phyloP scores from a whole-genome alignment of 805 yeast species.

The Schizosaccharomyces japonicus region DNA sequence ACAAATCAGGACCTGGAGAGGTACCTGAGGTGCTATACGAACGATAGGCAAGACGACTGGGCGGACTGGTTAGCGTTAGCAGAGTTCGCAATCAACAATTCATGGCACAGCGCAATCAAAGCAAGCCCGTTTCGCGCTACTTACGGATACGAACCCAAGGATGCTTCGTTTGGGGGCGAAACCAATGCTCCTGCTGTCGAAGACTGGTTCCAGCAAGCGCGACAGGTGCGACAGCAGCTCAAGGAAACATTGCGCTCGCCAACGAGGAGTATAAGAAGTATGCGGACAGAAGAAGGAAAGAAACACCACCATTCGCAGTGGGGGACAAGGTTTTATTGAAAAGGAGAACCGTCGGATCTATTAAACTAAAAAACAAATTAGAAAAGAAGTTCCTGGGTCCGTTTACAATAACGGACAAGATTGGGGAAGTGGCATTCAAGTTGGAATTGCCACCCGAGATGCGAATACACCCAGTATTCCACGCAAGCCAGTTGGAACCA shows the following conservation, averaged over 20 bases:
- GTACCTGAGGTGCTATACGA: background rate
- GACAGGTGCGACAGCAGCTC: no score
- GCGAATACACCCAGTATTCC: no score
- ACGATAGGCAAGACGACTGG: background rate
- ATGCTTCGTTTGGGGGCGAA: background rate
- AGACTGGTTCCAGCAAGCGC: background rate
- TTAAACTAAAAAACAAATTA: background rate
- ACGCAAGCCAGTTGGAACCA: no score
- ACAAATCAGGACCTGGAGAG: background rate
- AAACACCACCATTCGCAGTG: background rate
- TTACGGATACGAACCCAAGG: background rate
- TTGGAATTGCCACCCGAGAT: no score
- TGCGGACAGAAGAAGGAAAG: background rate
- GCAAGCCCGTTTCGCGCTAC: background rate
- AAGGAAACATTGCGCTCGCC: background rate
- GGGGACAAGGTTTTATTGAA: background rate
- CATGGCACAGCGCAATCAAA: background rate
- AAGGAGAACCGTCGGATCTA: background rate
- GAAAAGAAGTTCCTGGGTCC: background rate
- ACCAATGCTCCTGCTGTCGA: background rate
- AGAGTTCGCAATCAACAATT: background rate
- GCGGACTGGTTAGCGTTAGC: background rate
- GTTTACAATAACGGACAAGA: background rate
- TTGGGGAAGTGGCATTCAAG: no score
- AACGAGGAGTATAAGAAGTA: background rate